Evolutionary conservation across 257 asterid genomes (phyloP).

Genomic region (Knoxia roxburghii): DNA sequence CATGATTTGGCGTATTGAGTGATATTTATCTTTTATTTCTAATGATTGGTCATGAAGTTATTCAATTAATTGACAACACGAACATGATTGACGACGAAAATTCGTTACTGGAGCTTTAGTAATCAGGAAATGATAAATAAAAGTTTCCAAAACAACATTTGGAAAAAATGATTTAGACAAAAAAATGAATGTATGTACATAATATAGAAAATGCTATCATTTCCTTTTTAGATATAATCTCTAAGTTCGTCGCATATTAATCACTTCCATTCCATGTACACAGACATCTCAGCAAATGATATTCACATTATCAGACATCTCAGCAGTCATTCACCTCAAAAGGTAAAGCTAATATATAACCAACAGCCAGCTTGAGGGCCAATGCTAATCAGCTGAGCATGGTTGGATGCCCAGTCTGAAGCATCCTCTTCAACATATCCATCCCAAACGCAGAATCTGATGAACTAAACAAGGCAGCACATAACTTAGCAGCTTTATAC

Average conservation of each 20-base stretch:
- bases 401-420: constrained; percentile 87
- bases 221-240: constrained; percentile 10
- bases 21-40: no score
- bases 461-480: constrained; percentile 71
- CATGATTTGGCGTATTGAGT: no score
- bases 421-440: constrained; percentile 96
- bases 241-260: constrained; percentile 10
- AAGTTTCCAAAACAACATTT: not conserved
- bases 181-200: no score
- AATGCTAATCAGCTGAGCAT: constrained; percentile 64
- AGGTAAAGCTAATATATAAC: constrained; percentile 14
- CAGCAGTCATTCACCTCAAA: constrained; percentile 19
- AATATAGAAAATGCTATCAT: constrained; percentile 21
- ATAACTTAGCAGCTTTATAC: constrained; percentile 48
- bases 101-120: no score
- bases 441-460: constrained; percentile 98
- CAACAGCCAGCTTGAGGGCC: constrained; percentile 19
- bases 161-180: not conserved
- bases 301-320: constrained; percentile 29
- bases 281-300: constrained; percentile 14
- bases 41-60: no score
- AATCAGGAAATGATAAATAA: no score
- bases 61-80: no score
- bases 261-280: constrained; percentile 23
- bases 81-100: no score